phyloP scores from a whole-genome alignment of 805 yeast genomes.

The Myxozyma kluyveri region DNA sequence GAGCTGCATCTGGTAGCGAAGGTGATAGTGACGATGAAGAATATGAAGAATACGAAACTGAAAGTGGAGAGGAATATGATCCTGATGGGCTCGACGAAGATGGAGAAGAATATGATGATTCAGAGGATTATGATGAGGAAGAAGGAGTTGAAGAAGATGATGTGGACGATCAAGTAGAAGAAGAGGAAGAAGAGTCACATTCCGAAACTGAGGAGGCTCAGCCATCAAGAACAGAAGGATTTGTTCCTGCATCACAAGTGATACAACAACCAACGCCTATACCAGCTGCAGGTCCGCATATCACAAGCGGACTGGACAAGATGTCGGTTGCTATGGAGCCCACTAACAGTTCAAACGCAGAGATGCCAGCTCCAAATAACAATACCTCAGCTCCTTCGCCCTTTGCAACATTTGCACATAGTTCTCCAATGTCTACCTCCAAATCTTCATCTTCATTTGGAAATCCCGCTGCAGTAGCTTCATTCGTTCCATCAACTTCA shows the following conservation, averaged over 20 bases:
- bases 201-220: neutral
- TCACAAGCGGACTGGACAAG: no score
- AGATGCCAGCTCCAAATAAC: no score
- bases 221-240: neutral
- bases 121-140: slow-evolving; percentile 9
- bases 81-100: neutral
- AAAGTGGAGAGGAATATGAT: slow-evolving; percentile 4
- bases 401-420: no score
- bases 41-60: neutral
- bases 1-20: slow-evolving; percentile 1
- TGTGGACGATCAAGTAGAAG: slow-evolving; percentile 13
- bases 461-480: no score
- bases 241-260: neutral
- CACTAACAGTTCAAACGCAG: no score
- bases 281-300: no score
- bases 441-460: no score
- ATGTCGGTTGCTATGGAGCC: no score
- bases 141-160: slow-evolving; percentile 7
- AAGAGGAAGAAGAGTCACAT: neutral
- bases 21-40: slow-evolving; percentile 3
- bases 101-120: slow-evolving; percentile 5
- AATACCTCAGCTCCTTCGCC: no score
- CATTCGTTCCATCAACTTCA: no score
- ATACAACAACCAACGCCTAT: no score
- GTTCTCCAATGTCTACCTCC: no score